Percentiles rank a stretch among this genome's conserved stretches.
Evolutionary conservation across 345 rosid species (phyloP).

Genomic region (Sonneratia caseolaris): DNA sequence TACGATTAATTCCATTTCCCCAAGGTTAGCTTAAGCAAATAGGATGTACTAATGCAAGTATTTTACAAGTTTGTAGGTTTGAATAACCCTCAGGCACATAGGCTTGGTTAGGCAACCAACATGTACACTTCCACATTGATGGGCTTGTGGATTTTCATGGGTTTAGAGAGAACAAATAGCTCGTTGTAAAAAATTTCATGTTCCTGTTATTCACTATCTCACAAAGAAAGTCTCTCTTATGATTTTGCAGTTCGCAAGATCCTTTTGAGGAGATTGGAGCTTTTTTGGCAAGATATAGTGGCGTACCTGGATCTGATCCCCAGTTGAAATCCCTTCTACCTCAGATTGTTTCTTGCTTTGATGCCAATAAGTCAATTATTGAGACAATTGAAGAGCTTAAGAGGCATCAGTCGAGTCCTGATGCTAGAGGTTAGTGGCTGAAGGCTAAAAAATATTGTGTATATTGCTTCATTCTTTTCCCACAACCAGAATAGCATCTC

Average conservation of each 20-base stretch:
- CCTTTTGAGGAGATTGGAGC: constrained; percentile 45
- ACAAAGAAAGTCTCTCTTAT: not conserved
- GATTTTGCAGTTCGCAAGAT: constrained; percentile 54
- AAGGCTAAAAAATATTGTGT: not conserved
- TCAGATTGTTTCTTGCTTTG: constrained; percentile 54
- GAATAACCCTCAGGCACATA: too few relatives aligned
- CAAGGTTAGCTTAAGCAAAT: too few relatives aligned
- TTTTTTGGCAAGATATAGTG: constrained; percentile 46
- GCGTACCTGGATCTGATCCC: constrained; percentile 50
- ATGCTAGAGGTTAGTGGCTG: constrained; percentile 36
- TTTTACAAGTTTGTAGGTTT: too few relatives aligned
- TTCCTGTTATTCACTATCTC: not conserved
- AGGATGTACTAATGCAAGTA: too few relatives aligned
- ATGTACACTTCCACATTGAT: too few relatives aligned
- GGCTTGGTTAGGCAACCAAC: too few relatives aligned
- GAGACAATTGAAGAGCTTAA: constrained; percentile 66
- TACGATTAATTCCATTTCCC: too few relatives aligned
- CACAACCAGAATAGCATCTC: too few relatives aligned
- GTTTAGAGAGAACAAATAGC: too few relatives aligned
- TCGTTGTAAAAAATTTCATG: too few relatives aligned
- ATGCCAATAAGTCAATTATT: constrained; percentile 45
- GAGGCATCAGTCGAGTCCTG: constrained; percentile 47
- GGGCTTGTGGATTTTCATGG: too few relatives aligned
- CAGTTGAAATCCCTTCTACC: constrained; percentile 57
- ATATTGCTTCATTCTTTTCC: not conserved